Evolutionary conservation across 2,329 filamentous ascomycete genomes (phyloP).

Genomic region (Fusarium albosuccineum): DNA sequence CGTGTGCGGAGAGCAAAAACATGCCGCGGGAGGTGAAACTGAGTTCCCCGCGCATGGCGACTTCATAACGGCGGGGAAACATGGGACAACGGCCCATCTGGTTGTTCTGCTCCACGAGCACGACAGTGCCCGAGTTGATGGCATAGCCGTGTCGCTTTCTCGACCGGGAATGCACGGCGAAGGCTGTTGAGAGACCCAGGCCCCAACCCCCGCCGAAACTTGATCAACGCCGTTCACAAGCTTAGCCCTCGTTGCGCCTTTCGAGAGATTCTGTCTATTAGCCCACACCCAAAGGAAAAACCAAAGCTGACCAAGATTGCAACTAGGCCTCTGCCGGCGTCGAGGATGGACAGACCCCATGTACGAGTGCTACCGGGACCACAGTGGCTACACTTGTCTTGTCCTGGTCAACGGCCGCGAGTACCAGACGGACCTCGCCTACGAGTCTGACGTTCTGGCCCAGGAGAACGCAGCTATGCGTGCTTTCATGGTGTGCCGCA

Average conservation of each 20-base stretch:
- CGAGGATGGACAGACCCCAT: conserved; percentile 93
- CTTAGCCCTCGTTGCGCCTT: background rate
- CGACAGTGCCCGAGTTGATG: background rate
- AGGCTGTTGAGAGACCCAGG: background rate
- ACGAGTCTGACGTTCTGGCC: conserved; percentile 84
- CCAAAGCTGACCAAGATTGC: conserved; percentile 52
- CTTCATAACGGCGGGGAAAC: background rate
- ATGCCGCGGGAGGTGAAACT: conserved; percentile 18
- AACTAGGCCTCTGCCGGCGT: conserved; percentile 88
- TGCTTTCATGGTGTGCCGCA: conserved; percentile 97
- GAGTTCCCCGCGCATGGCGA: conserved; percentile 31
- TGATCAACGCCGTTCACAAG: background rate
- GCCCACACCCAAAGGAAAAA: background rate
- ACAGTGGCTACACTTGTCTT: conserved; percentile 85
- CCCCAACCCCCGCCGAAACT: background rate
- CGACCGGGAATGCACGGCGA: conserved; percentile 6
- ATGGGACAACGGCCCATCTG: conserved; percentile 2
- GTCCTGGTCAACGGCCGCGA: conserved; percentile 96
- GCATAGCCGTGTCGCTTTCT: background rate
- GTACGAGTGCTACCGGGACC: conserved; percentile 84
- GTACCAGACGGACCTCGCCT: conserved; percentile 91
- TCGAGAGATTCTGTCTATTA: background rate
- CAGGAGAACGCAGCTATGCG: conserved; percentile 95
- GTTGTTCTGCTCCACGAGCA: conserved; percentile 9
- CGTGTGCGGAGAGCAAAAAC: conserved; percentile 3